phyloP scores from a whole-genome alignment of 805 yeast genomes.

The Monosporozyma servazzii region DNA sequence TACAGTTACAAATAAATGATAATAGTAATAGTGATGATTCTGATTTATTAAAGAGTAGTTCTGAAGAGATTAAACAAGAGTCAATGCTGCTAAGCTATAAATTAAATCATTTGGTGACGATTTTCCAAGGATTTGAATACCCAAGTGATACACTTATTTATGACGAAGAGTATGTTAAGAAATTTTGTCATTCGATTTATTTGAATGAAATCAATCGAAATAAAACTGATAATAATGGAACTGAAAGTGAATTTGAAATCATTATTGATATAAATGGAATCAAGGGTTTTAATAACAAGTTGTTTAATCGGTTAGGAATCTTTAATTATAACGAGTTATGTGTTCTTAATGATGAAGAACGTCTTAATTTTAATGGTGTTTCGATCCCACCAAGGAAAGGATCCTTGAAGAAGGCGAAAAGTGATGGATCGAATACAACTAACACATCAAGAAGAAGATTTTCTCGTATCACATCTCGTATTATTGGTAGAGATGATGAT shows the following conservation, averaged over 20 bases:
- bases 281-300: neutral
- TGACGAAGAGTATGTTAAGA: slow-evolving; percentile 13
- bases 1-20: slow-evolving; percentile 14
- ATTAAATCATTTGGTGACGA: slow-evolving; percentile 16
- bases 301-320: neutral
- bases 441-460: neutral
- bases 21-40: neutral
- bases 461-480: neutral
- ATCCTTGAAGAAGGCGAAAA: neutral
- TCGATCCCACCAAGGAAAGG: neutral
- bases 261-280: neutral
- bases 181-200: slow-evolving; percentile 1
- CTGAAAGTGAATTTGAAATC: neutral
- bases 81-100: slow-evolving; percentile 16
- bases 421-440: neutral
- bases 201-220: neutral
- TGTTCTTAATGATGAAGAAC: neutral
- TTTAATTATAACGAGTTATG: neutral
- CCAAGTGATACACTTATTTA: slow-evolving; percentile 14
- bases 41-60: neutral
- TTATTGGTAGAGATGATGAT: slow-evolving; percentile 1
- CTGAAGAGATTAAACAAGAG: slow-evolving; percentile 21
- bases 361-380: neutral
- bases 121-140: slow-evolving; percentile 21
- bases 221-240: neutral